Conservation (phyloP, 2,329 filamentous ascomycete species). For the Fusarium longipes region DNA sequence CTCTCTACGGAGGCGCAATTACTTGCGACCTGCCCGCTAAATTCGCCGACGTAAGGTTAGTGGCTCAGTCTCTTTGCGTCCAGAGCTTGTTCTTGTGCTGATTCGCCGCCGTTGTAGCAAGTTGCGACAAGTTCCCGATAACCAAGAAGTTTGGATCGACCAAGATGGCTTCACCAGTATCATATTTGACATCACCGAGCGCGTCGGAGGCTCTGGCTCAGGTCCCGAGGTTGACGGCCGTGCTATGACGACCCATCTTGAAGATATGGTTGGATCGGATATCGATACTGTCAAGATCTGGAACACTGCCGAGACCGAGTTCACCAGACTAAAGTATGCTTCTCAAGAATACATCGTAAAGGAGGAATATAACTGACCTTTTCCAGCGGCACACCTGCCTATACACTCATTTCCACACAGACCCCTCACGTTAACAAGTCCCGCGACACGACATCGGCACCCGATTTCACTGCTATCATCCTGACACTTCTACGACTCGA, state of each 20-base stretch:
- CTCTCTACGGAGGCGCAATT: constrained; percentile 79
- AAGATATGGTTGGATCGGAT: constrained; percentile 75
- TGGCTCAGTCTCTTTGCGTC: constrained; percentile 14
- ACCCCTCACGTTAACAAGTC: constrained; percentile 54
- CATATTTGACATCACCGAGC: constrained; percentile 91
- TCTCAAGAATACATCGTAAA: not conserved
- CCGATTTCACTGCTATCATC: constrained; percentile 78
- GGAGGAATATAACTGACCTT: constrained; percentile 21
- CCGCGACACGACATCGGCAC: constrained; percentile 54
- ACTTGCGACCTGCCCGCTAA: constrained; percentile 73
- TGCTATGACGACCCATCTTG: constrained; percentile 75
- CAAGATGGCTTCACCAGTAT: constrained; percentile 84
- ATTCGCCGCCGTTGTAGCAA: constrained; percentile 60
- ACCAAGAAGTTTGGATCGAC: constrained; percentile 94
- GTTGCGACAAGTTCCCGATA: constrained; percentile 81
- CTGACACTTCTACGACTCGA: constrained; percentile 82
- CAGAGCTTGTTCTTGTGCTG: constrained; percentile 10
- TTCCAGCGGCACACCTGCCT: constrained; percentile 65
- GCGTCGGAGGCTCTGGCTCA: constrained; percentile 68
- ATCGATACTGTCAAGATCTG: constrained; percentile 73
- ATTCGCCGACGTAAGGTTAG: constrained; percentile 79
- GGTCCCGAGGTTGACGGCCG: constrained; percentile 73
- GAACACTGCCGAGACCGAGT: constrained; percentile 70
- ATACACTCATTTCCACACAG: constrained; percentile 77
- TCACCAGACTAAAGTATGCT: constrained; percentile 65